Evolutionary conservation across 345 rosid species (phyloP).

Genomic region (Citrus reticulata): DNA sequence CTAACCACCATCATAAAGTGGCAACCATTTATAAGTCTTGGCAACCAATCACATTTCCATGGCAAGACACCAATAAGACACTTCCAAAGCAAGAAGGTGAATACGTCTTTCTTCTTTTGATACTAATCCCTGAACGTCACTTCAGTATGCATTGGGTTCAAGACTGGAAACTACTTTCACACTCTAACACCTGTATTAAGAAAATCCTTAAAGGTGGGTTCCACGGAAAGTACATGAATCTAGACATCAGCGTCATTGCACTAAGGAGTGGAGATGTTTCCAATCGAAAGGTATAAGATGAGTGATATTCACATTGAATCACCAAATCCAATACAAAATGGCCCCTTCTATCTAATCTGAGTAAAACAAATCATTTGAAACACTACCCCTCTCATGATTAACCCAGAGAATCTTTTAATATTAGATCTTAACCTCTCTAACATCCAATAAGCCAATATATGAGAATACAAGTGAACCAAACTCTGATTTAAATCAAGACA

Average conservation of each 20-base stretch:
- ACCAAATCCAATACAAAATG: neutral
- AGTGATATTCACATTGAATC: neutral
- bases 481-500: neutral
- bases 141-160: neutral
- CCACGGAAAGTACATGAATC: neutral
- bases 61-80: neutral
- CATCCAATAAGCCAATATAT: neutral
- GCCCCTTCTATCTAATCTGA: too few species aligned
- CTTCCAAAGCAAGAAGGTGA: neutral
- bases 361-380: neutral
- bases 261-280: neutral
- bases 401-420: neutral
- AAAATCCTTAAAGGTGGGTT: neutral
- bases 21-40: neutral
- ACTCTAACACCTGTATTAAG: neutral
- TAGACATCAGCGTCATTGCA: neutral
- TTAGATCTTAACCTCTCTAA: conserved; percentile 4
- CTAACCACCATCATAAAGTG: neutral
- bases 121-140: neutral
- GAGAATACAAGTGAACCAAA: neutral
- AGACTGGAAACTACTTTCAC: neutral
- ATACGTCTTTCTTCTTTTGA: neutral
- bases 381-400: neutral
- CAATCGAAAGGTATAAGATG: neutral
- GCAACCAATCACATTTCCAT: neutral